Percentiles rank a stretch among this genome's conserved stretches.
Evolutionary conservation across 2,329 filamentous ascomycete genomes (phyloP).

Genomic region (Alternaria brassicae): DNA sequence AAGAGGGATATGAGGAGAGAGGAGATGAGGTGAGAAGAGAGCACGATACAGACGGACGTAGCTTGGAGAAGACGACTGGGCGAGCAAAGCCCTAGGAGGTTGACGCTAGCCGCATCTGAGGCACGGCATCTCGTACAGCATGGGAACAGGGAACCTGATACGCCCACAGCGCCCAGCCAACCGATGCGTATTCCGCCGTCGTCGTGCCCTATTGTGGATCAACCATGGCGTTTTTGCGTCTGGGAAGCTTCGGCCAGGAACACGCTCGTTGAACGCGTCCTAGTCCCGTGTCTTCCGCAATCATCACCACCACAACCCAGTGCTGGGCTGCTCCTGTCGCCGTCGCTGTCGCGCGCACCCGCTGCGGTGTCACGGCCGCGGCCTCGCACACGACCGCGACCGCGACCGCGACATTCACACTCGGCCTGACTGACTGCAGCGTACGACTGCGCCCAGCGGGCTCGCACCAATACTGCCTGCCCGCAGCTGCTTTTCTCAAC

Average conservation of each 20-base stretch:
- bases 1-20: constrained; percentile 39
- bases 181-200: constrained; percentile 21
- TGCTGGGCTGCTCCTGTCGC: constrained; percentile 16
- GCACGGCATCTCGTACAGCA: constrained; percentile 37
- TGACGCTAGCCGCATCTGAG: constrained; percentile 30
- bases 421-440: constrained; percentile 8
- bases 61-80: constrained; percentile 47
- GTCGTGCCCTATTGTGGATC: constrained; percentile 28
- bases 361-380: constrained; percentile 12
- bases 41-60: constrained; percentile 44
- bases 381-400: constrained; percentile 10
- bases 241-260: constrained; percentile 43
- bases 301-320: constrained; percentile 11
- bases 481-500: constrained; percentile 22
- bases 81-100: constrained; percentile 40
- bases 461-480: constrained; percentile 26
- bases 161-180: constrained; percentile 22
- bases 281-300: constrained; percentile 33
- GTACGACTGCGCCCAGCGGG: constrained; percentile 17
- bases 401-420: constrained; percentile 11
- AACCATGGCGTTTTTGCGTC: constrained; percentile 42
- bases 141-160: constrained; percentile 38
- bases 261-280: constrained; percentile 42
- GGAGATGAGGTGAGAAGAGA: constrained; percentile 38
- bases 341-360: constrained; percentile 16